These are phyloP conservation scores for Knoxia roxburghii DNA, from an alignment of 257 asterid genomes.

Conservation along the genomic window DNA sequence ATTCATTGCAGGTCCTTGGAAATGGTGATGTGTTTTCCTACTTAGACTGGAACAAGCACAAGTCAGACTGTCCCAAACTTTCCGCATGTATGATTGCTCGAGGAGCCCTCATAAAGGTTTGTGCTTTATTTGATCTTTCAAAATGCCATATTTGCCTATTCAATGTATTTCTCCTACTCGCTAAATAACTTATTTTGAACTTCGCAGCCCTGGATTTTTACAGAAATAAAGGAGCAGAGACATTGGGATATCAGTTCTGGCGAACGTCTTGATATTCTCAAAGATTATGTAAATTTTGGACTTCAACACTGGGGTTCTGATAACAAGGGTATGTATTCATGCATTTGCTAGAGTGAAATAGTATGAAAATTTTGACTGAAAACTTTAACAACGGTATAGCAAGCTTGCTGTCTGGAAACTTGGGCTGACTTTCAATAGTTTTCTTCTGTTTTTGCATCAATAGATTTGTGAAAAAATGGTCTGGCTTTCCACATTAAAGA, in stretches of 20 bases:
- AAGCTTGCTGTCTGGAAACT: slow-evolving; percentile 93
- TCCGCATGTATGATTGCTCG: slow-evolving; percentile 90
- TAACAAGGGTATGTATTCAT: slow-evolving; percentile 53
- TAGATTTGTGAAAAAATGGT: neutral
- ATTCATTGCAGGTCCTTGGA: slow-evolving; percentile 74
- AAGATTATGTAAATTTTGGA: slow-evolving; percentile 75
- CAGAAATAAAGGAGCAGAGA: slow-evolving; percentile 97
- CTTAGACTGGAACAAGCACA: slow-evolving; percentile 81
- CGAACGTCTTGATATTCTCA: slow-evolving; percentile 70
- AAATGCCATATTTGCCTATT: slow-evolving; percentile 1
- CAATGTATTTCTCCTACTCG: neutral
- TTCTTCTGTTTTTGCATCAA: no score
- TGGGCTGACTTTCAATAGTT: no score
- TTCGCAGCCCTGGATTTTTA: slow-evolving; percentile 94
- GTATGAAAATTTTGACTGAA: no score
- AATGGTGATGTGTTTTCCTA: slow-evolving; percentile 89
- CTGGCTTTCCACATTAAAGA: neutral
- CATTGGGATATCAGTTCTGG: slow-evolving; percentile 94
- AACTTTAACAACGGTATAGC: slow-evolving; percentile 88
- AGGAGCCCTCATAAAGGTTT: slow-evolving; percentile 86
- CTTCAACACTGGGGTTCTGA: slow-evolving; percentile 99
- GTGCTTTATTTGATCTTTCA: slow-evolving; percentile 16
- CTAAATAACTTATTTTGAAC: slow-evolving; percentile 6
- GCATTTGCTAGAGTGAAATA: neutral
- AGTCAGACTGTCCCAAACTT: slow-evolving; percentile 73